phyloP scores from a whole-genome alignment of 768 basidiomycete species.

The Holtermannia corniformis region DNA sequence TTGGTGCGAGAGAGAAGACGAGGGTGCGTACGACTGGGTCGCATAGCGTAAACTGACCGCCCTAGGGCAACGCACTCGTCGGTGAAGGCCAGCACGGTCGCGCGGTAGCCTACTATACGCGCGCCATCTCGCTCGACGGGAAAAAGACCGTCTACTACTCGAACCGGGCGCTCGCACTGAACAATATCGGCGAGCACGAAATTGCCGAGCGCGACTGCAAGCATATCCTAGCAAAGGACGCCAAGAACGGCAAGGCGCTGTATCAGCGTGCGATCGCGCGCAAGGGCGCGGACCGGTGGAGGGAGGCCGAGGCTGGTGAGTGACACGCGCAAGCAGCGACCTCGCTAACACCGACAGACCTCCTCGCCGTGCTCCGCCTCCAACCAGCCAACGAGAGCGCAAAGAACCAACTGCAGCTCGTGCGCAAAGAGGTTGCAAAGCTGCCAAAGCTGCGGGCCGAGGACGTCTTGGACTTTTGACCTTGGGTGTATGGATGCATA shows the following conservation, averaged over 20 bases:
- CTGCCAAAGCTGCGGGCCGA: slow-evolving; percentile 19
- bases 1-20: slow-evolving; percentile 37
- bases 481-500: slow-evolving; percentile 1
- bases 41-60: background rate
- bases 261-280: slow-evolving; percentile 38
- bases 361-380: slow-evolving; percentile 25
- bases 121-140: slow-evolving; percentile 39
- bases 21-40: slow-evolving; percentile 16
- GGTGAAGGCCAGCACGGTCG: slow-evolving; percentile 22
- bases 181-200: slow-evolving; percentile 33
- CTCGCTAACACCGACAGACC: slow-evolving; percentile 5
- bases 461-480: slow-evolving; percentile 25
- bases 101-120: slow-evolving; percentile 38
- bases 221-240: slow-evolving; percentile 27
- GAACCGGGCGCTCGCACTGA: slow-evolving; percentile 40
- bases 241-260: slow-evolving; percentile 38
- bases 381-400: slow-evolving; percentile 30
- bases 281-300: slow-evolving; percentile 29
- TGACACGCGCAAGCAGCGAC: background rate
- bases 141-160: slow-evolving; percentile 41
- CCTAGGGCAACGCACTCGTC: slow-evolving; percentile 32
- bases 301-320: slow-evolving; percentile 31
- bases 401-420: slow-evolving; percentile 20
- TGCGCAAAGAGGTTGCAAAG: slow-evolving; percentile 20
- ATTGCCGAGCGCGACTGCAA: slow-evolving; percentile 38